A percentile compares a stretch with the other conserved stretches of the same genome.
phyloP scores from a whole-genome alignment of 306 rosid genomes.

The Alnus rubra region DNA sequence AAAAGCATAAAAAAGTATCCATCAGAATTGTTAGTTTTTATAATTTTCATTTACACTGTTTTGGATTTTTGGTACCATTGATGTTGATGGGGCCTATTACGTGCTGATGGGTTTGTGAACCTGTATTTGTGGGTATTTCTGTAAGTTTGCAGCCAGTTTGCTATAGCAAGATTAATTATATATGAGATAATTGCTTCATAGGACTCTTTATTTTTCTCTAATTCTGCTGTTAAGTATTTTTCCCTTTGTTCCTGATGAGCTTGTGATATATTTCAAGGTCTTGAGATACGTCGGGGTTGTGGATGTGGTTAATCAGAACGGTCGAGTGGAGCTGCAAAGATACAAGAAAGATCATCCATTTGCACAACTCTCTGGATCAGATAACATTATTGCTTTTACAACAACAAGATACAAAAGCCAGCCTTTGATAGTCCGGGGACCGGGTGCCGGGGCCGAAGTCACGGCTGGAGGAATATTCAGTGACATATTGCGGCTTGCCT shows the following conservation, averaged over 20 bases:
- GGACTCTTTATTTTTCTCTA: background rate
- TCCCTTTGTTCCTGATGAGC: conserved; percentile 4
- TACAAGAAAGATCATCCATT: conserved; percentile 95
- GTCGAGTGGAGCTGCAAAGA: conserved; percentile 68
- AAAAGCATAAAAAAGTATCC: background rate
- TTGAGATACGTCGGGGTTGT: conserved; percentile 97
- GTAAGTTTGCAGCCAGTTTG: background rate
- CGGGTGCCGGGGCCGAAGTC: conserved; percentile 98
- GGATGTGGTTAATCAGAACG: conserved; percentile 67
- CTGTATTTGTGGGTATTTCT: background rate
- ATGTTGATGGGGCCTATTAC: background rate
- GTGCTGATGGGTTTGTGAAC: no score
- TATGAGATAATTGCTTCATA: conserved; percentile 1
- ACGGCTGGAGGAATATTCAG: conserved; percentile 97
- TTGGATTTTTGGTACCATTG: background rate
- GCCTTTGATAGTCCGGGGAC: conserved; percentile 91
- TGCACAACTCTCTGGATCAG: conserved; percentile 93
- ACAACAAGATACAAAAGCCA: conserved; percentile 77
- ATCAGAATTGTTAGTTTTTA: background rate
- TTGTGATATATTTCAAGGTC: conserved; percentile 58
- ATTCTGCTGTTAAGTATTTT: background rate
- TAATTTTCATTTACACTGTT: background rate
- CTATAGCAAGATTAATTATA: background rate
- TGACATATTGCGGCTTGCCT: conserved; percentile 91
- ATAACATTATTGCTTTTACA: conserved; percentile 90